A percentile compares a stretch with the other conserved stretches of the same genome.
Evolutionary conservation across 148 eudicot genomes (phyloP).

Genomic region (Mesembryanthemum crystallinum): DNA sequence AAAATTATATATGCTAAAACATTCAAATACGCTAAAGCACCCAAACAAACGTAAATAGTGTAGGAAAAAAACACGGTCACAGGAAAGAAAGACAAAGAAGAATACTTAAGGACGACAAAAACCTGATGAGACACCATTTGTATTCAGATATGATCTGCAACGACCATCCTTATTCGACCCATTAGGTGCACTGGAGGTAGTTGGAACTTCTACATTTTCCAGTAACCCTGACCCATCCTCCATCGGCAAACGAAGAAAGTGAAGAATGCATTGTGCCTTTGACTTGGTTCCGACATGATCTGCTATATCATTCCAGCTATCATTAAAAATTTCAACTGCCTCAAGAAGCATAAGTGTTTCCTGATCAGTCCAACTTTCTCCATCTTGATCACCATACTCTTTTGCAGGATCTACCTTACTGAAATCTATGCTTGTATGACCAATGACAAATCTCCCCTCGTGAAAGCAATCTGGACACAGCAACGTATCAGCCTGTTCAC

Average conservation of each 20-base stretch:
- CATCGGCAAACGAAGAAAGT: constrained; percentile 79
- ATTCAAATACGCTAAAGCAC: not conserved
- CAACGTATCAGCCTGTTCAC: constrained; percentile 62
- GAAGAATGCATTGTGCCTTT: constrained; percentile 92
- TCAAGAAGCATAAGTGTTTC: constrained; percentile 86
- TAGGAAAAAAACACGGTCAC: not conserved
- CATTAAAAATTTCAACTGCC: constrained; percentile 68
- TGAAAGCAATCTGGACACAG: constrained; percentile 83
- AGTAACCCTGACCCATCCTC: constrained; percentile 64
- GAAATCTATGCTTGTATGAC: constrained; percentile 92
- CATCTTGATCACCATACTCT: constrained; percentile 68
- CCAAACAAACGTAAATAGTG: not conserved
- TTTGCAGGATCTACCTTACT: constrained; percentile 50
- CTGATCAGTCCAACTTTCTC: constrained; percentile 87
- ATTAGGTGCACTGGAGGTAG: constrained; percentile 36
- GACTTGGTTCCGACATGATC: constrained; percentile 89
- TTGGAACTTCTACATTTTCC: constrained; percentile 67
- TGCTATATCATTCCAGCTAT: constrained; percentile 92
- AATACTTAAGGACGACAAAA: constrained; percentile 2
- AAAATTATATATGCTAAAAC: constrained; percentile 8
- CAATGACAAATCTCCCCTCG: constrained; percentile 72
- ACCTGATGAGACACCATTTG: constrained; percentile 68
- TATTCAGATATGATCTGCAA: constrained; percentile 32
- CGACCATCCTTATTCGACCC: constrained; percentile 31
- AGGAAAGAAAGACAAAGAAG: constrained; percentile 10